Conservation (phyloP, 2,329 filamentous ascomycete genomes). For the Fusarium subglutinans region DNA sequence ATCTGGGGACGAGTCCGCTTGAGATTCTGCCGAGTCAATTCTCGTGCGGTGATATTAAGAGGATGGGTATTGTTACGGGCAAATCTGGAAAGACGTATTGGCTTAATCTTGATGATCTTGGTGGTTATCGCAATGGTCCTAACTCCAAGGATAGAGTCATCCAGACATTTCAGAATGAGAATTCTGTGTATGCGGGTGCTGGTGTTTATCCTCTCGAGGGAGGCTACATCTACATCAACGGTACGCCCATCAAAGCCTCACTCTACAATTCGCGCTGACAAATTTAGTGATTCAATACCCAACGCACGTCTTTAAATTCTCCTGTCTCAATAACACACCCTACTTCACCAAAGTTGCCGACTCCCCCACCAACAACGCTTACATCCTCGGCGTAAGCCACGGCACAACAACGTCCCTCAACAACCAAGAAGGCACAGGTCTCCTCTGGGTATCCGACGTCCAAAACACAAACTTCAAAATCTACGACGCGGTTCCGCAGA, state of each 20-base stretch:
- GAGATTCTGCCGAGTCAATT: slow-evolving; percentile 55
- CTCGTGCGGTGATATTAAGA: slow-evolving; percentile 53
- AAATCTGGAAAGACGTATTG: slow-evolving; percentile 62
- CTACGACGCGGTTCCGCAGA: slow-evolving; percentile 61
- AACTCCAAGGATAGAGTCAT: slow-evolving; percentile 54
- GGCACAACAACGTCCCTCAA: slow-evolving; percentile 65
- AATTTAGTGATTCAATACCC: slow-evolving; percentile 60
- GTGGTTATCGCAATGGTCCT: slow-evolving; percentile 51
- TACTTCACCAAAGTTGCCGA: slow-evolving; percentile 64
- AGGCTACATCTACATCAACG: slow-evolving; percentile 59
- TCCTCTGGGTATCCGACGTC: slow-evolving; percentile 66
- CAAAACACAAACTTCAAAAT: slow-evolving; percentile 62
- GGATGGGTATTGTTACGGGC: slow-evolving; percentile 60
- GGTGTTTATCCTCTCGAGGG: slow-evolving; percentile 60
- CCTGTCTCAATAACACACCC: slow-evolving; percentile 60
- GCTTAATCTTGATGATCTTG: slow-evolving; percentile 53
- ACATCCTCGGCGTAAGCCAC: slow-evolving; percentile 64
- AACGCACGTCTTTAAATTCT: slow-evolving; percentile 67
- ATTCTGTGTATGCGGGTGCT: slow-evolving; percentile 57
- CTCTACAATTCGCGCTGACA: neutral
- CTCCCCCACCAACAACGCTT: slow-evolving; percentile 59
- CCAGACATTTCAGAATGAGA: slow-evolving; percentile 55
- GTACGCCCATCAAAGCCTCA: neutral
- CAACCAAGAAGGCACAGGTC: slow-evolving; percentile 62
- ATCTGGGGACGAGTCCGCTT: slow-evolving; percentile 58